Evolutionary conservation across 257 asterid genomes (phyloP).

Genomic region (Plantago ovata): DNA sequence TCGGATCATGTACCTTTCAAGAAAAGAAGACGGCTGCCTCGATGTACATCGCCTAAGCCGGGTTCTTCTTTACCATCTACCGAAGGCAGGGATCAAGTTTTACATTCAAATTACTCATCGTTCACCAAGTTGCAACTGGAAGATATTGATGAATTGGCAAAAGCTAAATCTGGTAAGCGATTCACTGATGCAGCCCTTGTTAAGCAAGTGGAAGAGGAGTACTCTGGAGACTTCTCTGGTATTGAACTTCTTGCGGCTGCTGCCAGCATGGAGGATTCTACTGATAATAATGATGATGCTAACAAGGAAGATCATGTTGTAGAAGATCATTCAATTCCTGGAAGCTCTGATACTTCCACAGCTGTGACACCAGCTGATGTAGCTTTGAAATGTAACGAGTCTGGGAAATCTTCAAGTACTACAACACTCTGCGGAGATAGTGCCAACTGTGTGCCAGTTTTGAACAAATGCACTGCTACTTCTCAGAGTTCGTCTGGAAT

Average conservation of each 20-base stretch:
- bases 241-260: constrained; percentile 84
- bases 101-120: constrained; percentile 35
- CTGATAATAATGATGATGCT: constrained; percentile 27
- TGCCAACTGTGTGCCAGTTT: constrained; percentile 20
- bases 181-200: constrained; percentile 22
- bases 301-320: constrained; percentile 29
- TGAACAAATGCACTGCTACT: constrained; percentile 24
- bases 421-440: constrained; percentile 23
- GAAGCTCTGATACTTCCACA: constrained; percentile 26
- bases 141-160: constrained; percentile 25
- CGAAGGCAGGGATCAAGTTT: constrained; percentile 35
- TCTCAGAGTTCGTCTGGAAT: constrained; percentile 24
- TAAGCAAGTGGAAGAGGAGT: constrained; percentile 24
- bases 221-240: constrained; percentile 66
- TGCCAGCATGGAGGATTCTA: constrained; percentile 51
- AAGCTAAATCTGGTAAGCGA: constrained; percentile 19
- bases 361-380: constrained; percentile 21
- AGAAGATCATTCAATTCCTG: constrained; percentile 30
- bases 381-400: constrained; percentile 20
- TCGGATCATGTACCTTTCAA: constrained; percentile 52
- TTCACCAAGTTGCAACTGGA: constrained; percentile 30
- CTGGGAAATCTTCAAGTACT: constrained; percentile 21
- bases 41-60: constrained; percentile 39
- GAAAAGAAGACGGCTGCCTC: constrained; percentile 57
- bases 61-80: constrained; percentile 37